Evolutionary conservation across 2,329 filamentous ascomycete species (phyloP).

Genomic region (Aspergillus sp.): DNA sequence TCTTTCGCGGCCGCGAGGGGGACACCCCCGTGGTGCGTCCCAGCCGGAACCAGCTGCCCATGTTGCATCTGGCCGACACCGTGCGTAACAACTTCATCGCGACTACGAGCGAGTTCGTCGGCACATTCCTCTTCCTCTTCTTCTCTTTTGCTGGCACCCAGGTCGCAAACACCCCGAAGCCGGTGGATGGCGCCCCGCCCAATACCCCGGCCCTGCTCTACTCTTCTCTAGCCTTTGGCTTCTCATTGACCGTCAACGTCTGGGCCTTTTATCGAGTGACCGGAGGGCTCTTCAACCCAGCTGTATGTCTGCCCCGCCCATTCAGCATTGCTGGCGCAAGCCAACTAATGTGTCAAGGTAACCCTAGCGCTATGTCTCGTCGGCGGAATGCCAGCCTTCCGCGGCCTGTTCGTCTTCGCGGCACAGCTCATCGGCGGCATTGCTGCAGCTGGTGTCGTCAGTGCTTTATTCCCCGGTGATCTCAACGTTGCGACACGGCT

Average conservation of each 20-base stretch:
- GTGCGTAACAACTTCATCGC: slow-evolving; percentile 48
- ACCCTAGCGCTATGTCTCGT: slow-evolving; percentile 61
- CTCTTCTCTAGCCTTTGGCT: slow-evolving; percentile 46
- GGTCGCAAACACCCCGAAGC: slow-evolving; percentile 42
- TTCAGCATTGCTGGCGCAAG: not conserved
- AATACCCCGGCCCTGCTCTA: slow-evolving; percentile 43
- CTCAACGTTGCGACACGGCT: slow-evolving; percentile 59
- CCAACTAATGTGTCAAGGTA: slow-evolving; percentile 33
- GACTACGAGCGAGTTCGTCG: slow-evolving; percentile 51
- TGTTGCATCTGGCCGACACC: slow-evolving; percentile 34
- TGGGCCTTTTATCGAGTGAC: slow-evolving; percentile 57
- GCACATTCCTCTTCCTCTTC: slow-evolving; percentile 53
- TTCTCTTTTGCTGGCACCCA: slow-evolving; percentile 50
- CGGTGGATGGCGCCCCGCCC: slow-evolving; percentile 30
- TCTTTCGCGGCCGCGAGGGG: not conserved
- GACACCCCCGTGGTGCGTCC: not conserved
- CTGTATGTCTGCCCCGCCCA: slow-evolving; percentile 26
- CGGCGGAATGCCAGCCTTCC: slow-evolving; percentile 55
- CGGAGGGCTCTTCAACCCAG: slow-evolving; percentile 54
- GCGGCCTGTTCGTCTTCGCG: slow-evolving; percentile 53
- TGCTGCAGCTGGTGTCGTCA: slow-evolving; percentile 57
- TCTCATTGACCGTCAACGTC: slow-evolving; percentile 52
- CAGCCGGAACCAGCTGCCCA: slow-evolving; percentile 28
- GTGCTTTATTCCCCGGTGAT: slow-evolving; percentile 58
- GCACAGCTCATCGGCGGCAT: slow-evolving; percentile 62